Conservation (phyloP, 1,139 yeast species). For the Zhuliangozyma blackwelliae region DNA sequence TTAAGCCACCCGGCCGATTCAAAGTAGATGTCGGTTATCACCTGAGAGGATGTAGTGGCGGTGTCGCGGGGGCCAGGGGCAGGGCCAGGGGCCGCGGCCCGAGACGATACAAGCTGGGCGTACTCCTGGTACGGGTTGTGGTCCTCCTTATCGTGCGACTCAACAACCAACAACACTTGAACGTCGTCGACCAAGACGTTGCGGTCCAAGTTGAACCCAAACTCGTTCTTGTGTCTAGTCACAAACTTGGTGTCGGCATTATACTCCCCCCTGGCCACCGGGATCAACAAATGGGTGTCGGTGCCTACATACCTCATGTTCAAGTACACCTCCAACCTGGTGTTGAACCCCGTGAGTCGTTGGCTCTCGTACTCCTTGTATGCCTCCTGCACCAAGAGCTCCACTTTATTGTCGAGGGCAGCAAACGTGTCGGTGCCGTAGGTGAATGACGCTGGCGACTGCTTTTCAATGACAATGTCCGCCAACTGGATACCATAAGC, state of each 20-base stretch:
- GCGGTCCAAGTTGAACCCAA: constrained; percentile 40
- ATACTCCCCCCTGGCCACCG: constrained; percentile 16
- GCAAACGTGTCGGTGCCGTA: constrained; percentile 17
- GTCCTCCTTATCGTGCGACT: constrained; percentile 24
- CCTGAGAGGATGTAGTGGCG: neutral
- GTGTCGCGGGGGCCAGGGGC: too few species aligned
- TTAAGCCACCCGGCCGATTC: constrained; percentile 42
- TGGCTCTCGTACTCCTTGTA: constrained; percentile 30
- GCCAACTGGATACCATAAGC: constrained; percentile 45
- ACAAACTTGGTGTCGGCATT: constrained; percentile 27
- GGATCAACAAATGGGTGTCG: constrained; percentile 76
- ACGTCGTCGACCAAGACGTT: constrained; percentile 75
- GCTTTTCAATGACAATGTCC: constrained; percentile 56
- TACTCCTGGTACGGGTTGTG: constrained; percentile 35
- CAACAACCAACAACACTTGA: constrained; percentile 47
- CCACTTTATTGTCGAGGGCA: constrained; percentile 22
- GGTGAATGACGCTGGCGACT: constrained; percentile 47
- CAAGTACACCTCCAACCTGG: constrained; percentile 55
- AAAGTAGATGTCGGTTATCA: constrained; percentile 21
- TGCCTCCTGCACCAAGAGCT: constrained; percentile 23
- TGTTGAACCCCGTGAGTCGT: constrained; percentile 20
- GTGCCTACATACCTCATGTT: constrained; percentile 85
- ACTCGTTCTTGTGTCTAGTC: constrained; percentile 31
- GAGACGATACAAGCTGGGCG: constrained; percentile 6
- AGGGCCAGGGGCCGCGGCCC: too few species aligned